Percentiles rank a stretch among this genome's conserved stretches.
These are phyloP conservation scores for Melastoma candidum DNA, from an alignment of 441 rosid species.

Conservation along the genomic window DNA sequence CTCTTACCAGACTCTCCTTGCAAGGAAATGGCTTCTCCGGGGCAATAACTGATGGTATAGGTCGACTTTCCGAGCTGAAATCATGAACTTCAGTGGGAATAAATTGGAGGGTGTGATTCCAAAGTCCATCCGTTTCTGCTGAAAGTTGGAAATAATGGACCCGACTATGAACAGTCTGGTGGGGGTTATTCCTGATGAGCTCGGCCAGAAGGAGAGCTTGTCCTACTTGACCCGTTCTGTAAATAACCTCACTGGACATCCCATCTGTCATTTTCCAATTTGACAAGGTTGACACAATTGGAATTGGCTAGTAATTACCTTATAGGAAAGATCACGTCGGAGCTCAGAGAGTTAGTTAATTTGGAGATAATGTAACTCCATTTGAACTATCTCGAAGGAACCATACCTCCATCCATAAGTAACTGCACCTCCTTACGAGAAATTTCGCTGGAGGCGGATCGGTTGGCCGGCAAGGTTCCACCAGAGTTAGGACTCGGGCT, in stretches of 20 bases:
- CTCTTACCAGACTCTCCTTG: slow-evolving; percentile 6
- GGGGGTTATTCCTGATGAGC: slow-evolving; percentile 8
- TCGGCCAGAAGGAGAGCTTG: slow-evolving; percentile 6
- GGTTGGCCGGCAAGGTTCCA: slow-evolving; percentile 3
- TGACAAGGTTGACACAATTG: slow-evolving; percentile 2
- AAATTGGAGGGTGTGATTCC: slow-evolving; percentile 3
- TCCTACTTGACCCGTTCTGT: slow-evolving; percentile 1
- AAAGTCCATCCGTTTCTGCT: background rate
- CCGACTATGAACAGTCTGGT: background rate
- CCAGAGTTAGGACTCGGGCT: slow-evolving; percentile 7
- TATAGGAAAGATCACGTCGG: slow-evolving; percentile 5
- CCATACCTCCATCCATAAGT: slow-evolving; percentile 8
- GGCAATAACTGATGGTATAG: background rate
- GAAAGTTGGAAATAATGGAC: slow-evolving; percentile 1
- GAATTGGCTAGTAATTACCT: slow-evolving; percentile 6
- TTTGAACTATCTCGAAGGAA: background rate
- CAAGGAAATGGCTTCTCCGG: slow-evolving; percentile 3
- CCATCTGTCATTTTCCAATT: slow-evolving; percentile 2
- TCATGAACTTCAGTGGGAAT: slow-evolving; percentile 3
- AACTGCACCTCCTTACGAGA: slow-evolving; percentile 6
- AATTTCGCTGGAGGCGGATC: background rate
- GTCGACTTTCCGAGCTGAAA: slow-evolving; percentile 1
- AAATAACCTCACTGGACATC: slow-evolving; percentile 5
- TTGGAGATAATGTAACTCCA: slow-evolving; percentile 9
- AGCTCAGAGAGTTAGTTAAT: slow-evolving; percentile 1